Conservation (phyloP, 2,329 filamentous ascomycete genomes). For the Curvularia hawaiiensis region DNA sequence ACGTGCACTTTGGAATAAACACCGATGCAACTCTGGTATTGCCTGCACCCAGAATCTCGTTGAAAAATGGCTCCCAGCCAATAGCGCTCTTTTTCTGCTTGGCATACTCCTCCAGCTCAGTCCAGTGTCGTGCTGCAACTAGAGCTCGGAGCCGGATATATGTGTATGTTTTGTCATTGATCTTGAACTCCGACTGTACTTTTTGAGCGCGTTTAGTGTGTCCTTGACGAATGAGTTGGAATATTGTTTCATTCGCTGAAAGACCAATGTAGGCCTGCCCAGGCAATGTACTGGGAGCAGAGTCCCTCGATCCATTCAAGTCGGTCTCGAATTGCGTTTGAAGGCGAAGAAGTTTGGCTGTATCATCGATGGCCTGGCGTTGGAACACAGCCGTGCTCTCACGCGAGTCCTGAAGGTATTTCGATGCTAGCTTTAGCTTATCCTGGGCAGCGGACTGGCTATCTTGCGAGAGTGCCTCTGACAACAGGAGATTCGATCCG, state of each 20-base stretch:
- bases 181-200: slow-evolving; percentile 88
- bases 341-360: slow-evolving; percentile 77
- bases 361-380: slow-evolving; percentile 77
- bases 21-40: slow-evolving; percentile 83
- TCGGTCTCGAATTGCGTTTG: slow-evolving; percentile 90
- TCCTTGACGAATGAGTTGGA: slow-evolving; percentile 80
- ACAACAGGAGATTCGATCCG: slow-evolving; percentile 83
- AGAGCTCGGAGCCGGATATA: slow-evolving; percentile 86
- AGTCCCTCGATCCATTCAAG: slow-evolving; percentile 60
- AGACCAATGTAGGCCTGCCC: slow-evolving; percentile 73
- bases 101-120: slow-evolving; percentile 84
- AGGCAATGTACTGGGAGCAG: slow-evolving; percentile 37
- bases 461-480: slow-evolving; percentile 78
- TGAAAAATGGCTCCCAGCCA: slow-evolving; percentile 98
- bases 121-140: slow-evolving; percentile 89
- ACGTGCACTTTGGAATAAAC: slow-evolving; percentile 88
- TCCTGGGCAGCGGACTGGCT: slow-evolving; percentile 74
- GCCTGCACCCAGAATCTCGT: slow-evolving; percentile 83
- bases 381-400: slow-evolving; percentile 74
- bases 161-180: slow-evolving; percentile 87
- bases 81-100: slow-evolving; percentile 85
- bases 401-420: slow-evolving; percentile 81
- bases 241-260: slow-evolving; percentile 89
- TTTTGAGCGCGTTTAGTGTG: slow-evolving; percentile 86
- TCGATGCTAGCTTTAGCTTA: slow-evolving; percentile 85